Evolutionary conservation across 2,329 filamentous ascomycete species (phyloP).

Genomic region (Fusarium brachygibbosum): DNA sequence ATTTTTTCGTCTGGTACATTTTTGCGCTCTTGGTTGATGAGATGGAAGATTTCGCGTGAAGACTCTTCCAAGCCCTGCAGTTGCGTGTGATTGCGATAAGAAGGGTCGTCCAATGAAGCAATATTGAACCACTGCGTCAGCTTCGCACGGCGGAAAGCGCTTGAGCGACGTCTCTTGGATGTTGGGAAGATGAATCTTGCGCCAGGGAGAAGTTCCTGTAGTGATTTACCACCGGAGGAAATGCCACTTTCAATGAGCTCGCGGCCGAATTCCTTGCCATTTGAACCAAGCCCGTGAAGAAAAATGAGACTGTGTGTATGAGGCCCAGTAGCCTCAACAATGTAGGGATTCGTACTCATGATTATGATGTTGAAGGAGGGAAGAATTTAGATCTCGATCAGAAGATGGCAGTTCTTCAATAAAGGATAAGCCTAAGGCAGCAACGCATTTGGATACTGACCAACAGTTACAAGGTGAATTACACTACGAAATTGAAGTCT

Average conservation of each 20-base stretch:
- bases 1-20: conserved; percentile 55
- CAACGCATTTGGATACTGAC: no score
- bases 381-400: no score
- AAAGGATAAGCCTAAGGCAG: not conserved
- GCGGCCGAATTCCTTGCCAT: conserved; percentile 52
- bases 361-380: not conserved
- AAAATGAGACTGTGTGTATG: conserved; percentile 51
- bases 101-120: conserved; percentile 57
- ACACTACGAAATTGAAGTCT: not conserved
- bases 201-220: conserved; percentile 54
- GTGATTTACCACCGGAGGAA: conserved; percentile 41
- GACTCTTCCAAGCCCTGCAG: conserved; percentile 61
- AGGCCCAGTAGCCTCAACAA: conserved; percentile 39
- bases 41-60: conserved; percentile 50
- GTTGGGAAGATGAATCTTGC: conserved; percentile 67
- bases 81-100: conserved; percentile 59
- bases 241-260: conserved; percentile 51
- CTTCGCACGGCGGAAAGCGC: conserved; percentile 56
- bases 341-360: not conserved
- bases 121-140: conserved; percentile 68
- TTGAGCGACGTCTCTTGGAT: conserved; percentile 59
- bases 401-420: not conserved
- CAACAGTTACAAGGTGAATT: not conserved
- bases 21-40: conserved; percentile 54
- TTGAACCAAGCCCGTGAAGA: conserved; percentile 52